A percentile compares a stretch with the other conserved stretches of the same genome.
Evolutionary conservation across 371 early-diverging fungal genomes (phyloP).

Genomic region (Lichtheimia corymbifera): DNA sequence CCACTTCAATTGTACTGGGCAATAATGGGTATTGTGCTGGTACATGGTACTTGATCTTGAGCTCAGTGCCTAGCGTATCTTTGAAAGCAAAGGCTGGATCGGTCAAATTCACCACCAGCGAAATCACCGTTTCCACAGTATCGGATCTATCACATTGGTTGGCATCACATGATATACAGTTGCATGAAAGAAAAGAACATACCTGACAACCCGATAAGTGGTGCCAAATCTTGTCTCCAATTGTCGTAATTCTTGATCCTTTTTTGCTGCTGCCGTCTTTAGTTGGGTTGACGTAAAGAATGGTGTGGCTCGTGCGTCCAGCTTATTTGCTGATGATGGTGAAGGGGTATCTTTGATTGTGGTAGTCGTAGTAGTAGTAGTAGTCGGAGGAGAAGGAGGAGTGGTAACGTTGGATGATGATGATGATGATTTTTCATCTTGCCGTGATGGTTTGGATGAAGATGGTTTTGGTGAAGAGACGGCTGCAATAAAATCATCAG

Average conservation of each 20-base stretch:
- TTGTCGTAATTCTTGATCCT: constrained; percentile 19
- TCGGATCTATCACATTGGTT: not conserved
- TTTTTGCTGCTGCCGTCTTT: constrained; percentile 5
- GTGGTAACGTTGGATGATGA: not conserved
- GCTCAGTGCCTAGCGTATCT: constrained; percentile 24
- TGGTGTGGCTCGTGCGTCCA: constrained; percentile 12
- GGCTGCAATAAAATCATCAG: constrained; percentile 11
- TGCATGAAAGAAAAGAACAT: constrained; percentile 1
- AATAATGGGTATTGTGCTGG: constrained; percentile 53
- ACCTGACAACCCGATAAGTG: constrained; percentile 30
- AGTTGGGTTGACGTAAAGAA: constrained; percentile 12
- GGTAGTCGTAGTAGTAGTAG: too few species aligned
- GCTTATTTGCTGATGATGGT: not conserved
- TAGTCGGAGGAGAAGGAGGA: too few species aligned
- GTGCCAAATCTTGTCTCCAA: constrained; percentile 53
- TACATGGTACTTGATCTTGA: constrained; percentile 39
- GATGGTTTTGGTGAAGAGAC: constrained; percentile 1
- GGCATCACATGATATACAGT: not conserved
- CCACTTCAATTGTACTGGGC: constrained; percentile 51
- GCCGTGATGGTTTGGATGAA: not conserved
- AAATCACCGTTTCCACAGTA: constrained; percentile 10
- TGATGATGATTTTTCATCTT: not conserved
- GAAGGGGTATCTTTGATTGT: not conserved
- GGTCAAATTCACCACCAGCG: constrained; percentile 22
- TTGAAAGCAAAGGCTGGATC: constrained; percentile 37